phyloP scores from a whole-genome alignment of 352 stramenopile species.

The Phytophthora palmivora region DNA sequence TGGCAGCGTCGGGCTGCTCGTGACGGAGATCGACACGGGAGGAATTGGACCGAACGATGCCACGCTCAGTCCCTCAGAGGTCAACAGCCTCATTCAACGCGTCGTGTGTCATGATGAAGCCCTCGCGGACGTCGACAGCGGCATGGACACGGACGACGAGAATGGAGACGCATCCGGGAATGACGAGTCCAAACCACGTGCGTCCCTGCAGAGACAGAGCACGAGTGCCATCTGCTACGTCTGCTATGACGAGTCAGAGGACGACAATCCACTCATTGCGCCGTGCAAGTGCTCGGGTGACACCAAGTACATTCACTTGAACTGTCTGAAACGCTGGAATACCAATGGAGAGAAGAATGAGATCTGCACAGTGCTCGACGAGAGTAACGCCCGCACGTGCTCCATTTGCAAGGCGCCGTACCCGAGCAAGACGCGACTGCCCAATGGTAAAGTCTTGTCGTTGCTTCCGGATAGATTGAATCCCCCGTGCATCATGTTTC shows the following conservation, averaged over 20 bases:
- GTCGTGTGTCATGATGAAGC: slow-evolving; percentile 85
- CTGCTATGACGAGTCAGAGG: slow-evolving; percentile 87
- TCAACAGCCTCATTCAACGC: slow-evolving; percentile 83
- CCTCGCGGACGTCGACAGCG: slow-evolving; percentile 81
- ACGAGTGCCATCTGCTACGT: slow-evolving; percentile 89
- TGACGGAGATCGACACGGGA: slow-evolving; percentile 87
- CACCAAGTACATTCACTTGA: slow-evolving; percentile 96
- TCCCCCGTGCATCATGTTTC: slow-evolving; percentile 88
- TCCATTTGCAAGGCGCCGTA: slow-evolving; percentile 90
- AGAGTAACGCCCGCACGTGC: slow-evolving; percentile 85
- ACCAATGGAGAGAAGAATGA: slow-evolving; percentile 91
- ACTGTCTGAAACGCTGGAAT: slow-evolving; percentile 96
- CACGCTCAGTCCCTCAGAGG: slow-evolving; percentile 74
- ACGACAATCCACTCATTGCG: slow-evolving; percentile 93
- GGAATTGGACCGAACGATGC: slow-evolving; percentile 74
- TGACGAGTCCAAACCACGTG: slow-evolving; percentile 80
- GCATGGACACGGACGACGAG: slow-evolving; percentile 88
- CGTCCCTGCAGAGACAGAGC: slow-evolving; percentile 75
- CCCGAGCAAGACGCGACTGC: slow-evolving; percentile 79
- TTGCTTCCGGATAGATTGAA: slow-evolving; percentile 77
- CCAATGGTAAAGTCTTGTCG: slow-evolving; percentile 77
- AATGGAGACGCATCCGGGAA: slow-evolving; percentile 85
- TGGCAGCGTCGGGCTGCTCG: slow-evolving; percentile 79
- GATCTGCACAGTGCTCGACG: slow-evolving; percentile 87
- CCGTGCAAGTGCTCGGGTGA: slow-evolving; percentile 96